Base-by-base conservation (phyloP, 2,329 filamentous ascomycete species). In the Trichocomaceae sp. region DNA sequence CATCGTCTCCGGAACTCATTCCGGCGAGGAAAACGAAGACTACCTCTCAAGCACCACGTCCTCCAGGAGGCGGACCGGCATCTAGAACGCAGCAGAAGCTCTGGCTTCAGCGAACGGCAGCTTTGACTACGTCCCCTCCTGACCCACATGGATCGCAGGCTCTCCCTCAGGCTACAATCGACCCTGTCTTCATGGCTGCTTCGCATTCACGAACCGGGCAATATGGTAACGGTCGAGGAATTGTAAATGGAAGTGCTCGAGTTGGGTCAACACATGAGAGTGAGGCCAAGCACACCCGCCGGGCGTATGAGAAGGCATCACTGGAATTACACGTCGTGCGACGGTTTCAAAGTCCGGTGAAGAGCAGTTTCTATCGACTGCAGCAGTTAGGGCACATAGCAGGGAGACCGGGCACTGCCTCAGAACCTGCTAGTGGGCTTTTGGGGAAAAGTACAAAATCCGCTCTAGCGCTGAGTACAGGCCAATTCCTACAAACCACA, bases 41-140 rank as follows among this genome's bases (percentile, higher is more conserved):
- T 46, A 63, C 61, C 31, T 70, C 68, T 7, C 67, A 71, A 29
- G 67, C 68, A 17, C 62, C 67, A 7, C 63, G 68, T 12, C 66
- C 65, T n/a, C 63, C 63, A 4, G 68, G 68, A n/a, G 59, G 62
- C n/a, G 70, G 73, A 49, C 66, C 70, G 6, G 68, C 66, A 17
- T 77, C 75, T n/a, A 69, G 75, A 49, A 77, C 75, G 4, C 74
- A 77, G 58, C 75, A 77, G 59, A 75, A 75, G 57, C 67, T 77
- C 12, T 76, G 75, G 71, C 66, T 77, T 42, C 73, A 77, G 56
- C 69, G 74, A 46, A 75, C 73, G 10, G 73, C 73, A 22, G 66
- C 72, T 10, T 62, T 75, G 15, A 74, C 74, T 31, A 74, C 73
- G 47, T 75, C 74, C 5, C 71, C 73, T 17, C 72, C 72, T 4